Conservation (phyloP, 2,329 filamentous ascomycete genomes). For the Westerdykella sp. region DNA sequence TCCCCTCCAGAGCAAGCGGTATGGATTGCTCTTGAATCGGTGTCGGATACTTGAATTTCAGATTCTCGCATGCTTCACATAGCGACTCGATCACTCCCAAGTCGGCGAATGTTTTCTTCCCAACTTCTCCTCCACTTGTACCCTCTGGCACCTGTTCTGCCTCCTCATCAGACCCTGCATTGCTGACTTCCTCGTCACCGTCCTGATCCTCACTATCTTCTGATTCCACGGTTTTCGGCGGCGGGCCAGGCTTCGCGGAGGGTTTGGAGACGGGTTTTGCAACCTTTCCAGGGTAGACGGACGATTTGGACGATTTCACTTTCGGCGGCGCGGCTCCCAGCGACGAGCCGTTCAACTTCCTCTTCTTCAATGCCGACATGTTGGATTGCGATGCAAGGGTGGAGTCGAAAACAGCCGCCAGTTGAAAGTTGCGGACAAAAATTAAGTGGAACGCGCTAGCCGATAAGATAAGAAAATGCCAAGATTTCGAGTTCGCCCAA, state of each 20-base stretch:
- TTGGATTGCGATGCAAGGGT: conserved; percentile 4
- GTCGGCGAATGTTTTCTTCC: conserved; percentile 61
- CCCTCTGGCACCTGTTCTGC: conserved; percentile 5
- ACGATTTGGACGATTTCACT: conserved; percentile 11
- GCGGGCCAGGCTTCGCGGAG: conserved; percentile 10
- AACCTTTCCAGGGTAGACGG: conserved; percentile 1
- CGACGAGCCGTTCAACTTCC: conserved; percentile 33
- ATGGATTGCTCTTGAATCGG: conserved; percentile 85
- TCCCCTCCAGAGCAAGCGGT: conserved; percentile 68
- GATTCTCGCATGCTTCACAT: conserved; percentile 76
- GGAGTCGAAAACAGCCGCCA: conserved; percentile 3
- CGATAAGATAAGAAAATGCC: conserved; percentile 15
- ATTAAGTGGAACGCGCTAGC: too few species aligned
- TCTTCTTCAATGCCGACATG: conserved; percentile 41
- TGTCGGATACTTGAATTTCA: conserved; percentile 81
- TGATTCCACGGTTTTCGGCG: conserved; percentile 13
- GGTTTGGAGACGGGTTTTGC: conserved; percentile 4
- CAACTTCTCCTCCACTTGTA: conserved; percentile 26
- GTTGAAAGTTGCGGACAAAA: too few species aligned
- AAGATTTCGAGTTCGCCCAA: conserved; percentile 14
- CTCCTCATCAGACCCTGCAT: conserved; percentile 6
- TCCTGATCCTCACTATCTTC: conserved; percentile 21
- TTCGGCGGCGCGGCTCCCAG: conserved; percentile 5
- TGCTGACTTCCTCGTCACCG: conserved; percentile 2
- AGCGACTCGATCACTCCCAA: conserved; percentile 77